Percentiles rank a stretch among this genome's conserved stretches.
Evolutionary conservation across 805 yeast species (phyloP).

Genomic region (Candida vartiovaarae): DNA sequence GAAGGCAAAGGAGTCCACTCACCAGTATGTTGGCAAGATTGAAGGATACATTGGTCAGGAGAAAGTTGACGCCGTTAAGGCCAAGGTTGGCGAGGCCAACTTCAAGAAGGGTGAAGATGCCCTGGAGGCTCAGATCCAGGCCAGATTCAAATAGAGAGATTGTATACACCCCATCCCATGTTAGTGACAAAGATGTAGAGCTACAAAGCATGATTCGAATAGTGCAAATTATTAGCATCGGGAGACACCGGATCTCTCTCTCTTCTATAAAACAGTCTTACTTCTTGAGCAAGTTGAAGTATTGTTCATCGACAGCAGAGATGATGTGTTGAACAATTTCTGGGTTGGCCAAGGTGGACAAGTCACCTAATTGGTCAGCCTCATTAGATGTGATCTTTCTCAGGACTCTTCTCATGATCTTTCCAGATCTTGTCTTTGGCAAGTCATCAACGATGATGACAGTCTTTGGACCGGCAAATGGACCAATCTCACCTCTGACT

Average conservation of each 20-base stretch:
- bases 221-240: no score
- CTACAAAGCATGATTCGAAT: no score
- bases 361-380: constrained; percentile 88
- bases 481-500: constrained; percentile 87
- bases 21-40: constrained; percentile 23
- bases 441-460: constrained; percentile 80
- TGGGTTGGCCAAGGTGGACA: constrained; percentile 84
- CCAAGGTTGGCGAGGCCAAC: constrained; percentile 26
- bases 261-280: neutral
- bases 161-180: neutral
- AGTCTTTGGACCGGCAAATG: constrained; percentile 88
- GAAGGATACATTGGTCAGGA: constrained; percentile 27
- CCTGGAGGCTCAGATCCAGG: constrained; percentile 22
- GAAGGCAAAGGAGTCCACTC: constrained; percentile 1
- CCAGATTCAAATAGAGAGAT: constrained; percentile 4
- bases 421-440: constrained; percentile 98
- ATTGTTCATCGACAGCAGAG: constrained; percentile 40
- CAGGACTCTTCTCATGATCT: constrained; percentile 96
- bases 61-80: constrained; percentile 21
- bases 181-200: no score
- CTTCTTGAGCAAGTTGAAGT: constrained; percentile 8
- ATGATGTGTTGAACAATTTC: constrained; percentile 74
- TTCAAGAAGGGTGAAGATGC: constrained; percentile 24
- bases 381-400: constrained; percentile 91
- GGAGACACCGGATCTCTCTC: no score